Evolutionary conservation across 1,139 yeast species (phyloP).

Genomic region (Maudiozyma humilis): DNA sequence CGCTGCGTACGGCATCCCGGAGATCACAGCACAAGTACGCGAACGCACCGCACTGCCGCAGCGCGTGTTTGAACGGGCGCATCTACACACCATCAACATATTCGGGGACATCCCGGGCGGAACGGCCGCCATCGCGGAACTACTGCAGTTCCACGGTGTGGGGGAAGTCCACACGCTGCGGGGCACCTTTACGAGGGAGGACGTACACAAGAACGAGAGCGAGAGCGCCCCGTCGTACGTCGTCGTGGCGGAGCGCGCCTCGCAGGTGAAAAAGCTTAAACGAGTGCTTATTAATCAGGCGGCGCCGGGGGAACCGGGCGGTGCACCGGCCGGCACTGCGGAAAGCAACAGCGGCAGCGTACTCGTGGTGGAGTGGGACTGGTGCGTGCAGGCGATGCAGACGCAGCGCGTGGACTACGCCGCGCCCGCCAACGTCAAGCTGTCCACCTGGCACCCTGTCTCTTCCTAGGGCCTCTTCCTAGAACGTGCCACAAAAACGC

Average conservation of each 20-base stretch:
- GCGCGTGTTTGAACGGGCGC: constrained; percentile 30
- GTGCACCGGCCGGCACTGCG: not conserved
- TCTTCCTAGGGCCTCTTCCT: not conserved
- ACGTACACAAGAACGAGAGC: constrained; percentile 20
- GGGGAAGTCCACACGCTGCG: constrained; percentile 35
- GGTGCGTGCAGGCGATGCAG: constrained; percentile 19
- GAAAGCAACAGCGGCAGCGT: constrained; percentile 6
- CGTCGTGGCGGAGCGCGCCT: constrained; percentile 32
- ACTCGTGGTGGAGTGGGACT: constrained; percentile 17
- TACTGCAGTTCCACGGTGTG: constrained; percentile 60
- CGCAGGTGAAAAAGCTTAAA: constrained; percentile 38
- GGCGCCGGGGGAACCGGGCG: not conserved
- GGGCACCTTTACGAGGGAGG: constrained; percentile 17
- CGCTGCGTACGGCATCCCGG: constrained; percentile 29
- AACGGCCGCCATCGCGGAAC: constrained; percentile 46
- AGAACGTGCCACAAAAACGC: not conserved
- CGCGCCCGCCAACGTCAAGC: not conserved
- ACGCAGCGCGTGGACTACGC: constrained; percentile 9
- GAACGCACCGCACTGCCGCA: constrained; percentile 28
- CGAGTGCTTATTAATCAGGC: not conserved
- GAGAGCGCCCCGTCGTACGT: constrained; percentile 16
- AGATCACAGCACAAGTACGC: constrained; percentile 26
- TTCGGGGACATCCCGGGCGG: constrained; percentile 65
- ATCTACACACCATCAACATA: constrained; percentile 49
- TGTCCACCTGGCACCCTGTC: not conserved